Percentiles rank a stretch among this genome's conserved stretches.
Evolutionary conservation across 1,284 basidiomycete genomes (phyloP).

Genomic region (Rhodotorula sp.): DNA sequence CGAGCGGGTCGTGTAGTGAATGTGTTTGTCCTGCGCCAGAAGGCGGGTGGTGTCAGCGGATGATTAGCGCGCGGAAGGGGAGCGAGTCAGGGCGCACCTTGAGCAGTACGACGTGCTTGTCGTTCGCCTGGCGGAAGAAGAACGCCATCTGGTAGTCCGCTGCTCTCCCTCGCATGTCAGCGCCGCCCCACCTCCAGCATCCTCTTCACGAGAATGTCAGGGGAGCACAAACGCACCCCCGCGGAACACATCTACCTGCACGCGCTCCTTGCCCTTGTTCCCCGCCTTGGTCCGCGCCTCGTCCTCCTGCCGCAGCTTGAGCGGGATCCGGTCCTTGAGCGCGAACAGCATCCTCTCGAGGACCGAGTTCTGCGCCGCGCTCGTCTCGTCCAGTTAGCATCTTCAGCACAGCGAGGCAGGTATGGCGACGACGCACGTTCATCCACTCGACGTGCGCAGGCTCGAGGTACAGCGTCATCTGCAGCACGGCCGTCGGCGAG

Average conservation of each 20-base stretch:
- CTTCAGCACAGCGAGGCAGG: neutral
- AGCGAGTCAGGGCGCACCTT: slow-evolving; percentile 42
- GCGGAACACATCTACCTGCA: slow-evolving; percentile 51
- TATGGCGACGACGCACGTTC: slow-evolving; percentile 42
- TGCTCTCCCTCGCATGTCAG: slow-evolving; percentile 8
- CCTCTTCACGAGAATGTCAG: neutral
- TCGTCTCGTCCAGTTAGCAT: neutral
- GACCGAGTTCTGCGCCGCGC: slow-evolving; percentile 34
- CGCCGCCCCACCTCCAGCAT: neutral
- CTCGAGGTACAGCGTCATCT: slow-evolving; percentile 53
- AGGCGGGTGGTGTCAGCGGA: neutral
- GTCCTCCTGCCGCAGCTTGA: slow-evolving; percentile 47
- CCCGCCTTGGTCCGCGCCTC: neutral
- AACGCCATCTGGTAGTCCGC: slow-evolving; percentile 51
- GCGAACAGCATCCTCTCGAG: slow-evolving; percentile 47
- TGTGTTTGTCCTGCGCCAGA: slow-evolving; percentile 28
- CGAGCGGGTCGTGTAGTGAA: slow-evolving; percentile 5
- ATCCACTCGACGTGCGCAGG: slow-evolving; percentile 52
- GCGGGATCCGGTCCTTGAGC: slow-evolving; percentile 48
- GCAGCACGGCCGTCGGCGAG: slow-evolving; percentile 50
- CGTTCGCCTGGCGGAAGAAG: slow-evolving; percentile 51
- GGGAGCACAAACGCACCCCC: slow-evolving; percentile 31
- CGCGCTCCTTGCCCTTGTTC: slow-evolving; percentile 39
- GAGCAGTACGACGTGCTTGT: slow-evolving; percentile 52
- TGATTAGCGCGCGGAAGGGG: neutral